Evolutionary conservation across 2,329 filamentous ascomycete genomes (phyloP).

Genomic region (Aspergillus ibericus): DNA sequence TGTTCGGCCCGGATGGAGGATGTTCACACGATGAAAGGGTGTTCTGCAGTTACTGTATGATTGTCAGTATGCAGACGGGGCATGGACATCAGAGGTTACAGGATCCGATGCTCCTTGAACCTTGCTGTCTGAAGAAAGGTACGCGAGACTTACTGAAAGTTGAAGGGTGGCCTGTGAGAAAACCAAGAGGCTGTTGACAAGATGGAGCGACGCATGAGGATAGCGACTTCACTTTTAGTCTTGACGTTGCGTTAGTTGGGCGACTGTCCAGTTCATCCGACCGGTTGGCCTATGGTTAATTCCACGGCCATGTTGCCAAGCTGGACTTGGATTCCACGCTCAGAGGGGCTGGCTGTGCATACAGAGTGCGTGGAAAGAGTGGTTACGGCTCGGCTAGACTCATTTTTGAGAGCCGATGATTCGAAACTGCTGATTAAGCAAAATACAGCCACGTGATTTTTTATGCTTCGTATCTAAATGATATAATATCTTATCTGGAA

Average conservation of each 20-base stretch:
- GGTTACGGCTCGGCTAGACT: no score
- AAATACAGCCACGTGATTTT: no score
- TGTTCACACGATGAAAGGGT: neutral
- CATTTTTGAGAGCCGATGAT: no score
- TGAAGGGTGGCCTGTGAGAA: neutral
- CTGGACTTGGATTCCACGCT: neutral
- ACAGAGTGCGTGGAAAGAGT: constrained; percentile 13
- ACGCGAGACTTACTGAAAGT: neutral
- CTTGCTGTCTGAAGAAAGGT: neutral
- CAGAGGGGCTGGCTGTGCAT: neutral
- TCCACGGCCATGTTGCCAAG: constrained; percentile 4
- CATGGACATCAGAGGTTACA: neutral
- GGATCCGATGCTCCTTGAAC: neutral
- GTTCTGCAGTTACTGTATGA: neutral
- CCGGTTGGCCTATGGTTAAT: constrained; percentile 1
- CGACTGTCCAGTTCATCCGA: neutral
- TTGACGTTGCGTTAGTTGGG: neutral
- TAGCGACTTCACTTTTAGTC: neutral
- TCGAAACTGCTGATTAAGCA: no score
- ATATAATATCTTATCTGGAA: no score
- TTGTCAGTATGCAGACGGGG: neutral
- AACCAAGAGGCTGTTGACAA: neutral
- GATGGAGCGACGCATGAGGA: neutral
- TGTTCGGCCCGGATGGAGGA: neutral
- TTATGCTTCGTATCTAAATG: no score